phyloP scores from a whole-genome alignment of 2,329 filamentous ascomycete genomes.

The Fusarium dimerum region DNA sequence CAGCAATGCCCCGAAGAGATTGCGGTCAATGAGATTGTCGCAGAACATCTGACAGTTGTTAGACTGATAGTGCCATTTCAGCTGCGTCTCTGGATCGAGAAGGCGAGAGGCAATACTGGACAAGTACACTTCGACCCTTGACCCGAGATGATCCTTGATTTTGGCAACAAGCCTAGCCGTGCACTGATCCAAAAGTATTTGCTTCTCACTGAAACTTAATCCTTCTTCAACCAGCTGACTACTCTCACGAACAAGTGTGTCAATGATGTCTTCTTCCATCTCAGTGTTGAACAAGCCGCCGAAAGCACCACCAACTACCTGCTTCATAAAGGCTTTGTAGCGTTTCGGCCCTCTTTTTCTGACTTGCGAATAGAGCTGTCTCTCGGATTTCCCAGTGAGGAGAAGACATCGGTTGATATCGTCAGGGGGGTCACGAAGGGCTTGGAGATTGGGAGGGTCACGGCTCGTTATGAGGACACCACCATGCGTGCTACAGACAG shows the following conservation, averaged over 20 bases:
- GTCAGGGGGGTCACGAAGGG: slow-evolving; percentile 10
- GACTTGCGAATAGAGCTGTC: slow-evolving; percentile 18
- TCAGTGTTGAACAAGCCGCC: slow-evolving; percentile 25
- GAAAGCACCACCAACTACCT: slow-evolving; percentile 40
- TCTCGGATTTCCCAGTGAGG: slow-evolving; percentile 17
- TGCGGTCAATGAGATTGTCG: slow-evolving; percentile 33
- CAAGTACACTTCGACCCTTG: slow-evolving; percentile 31
- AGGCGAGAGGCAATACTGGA: slow-evolving; percentile 29
- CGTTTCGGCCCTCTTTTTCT: slow-evolving; percentile 28
- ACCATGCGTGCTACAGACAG: slow-evolving; percentile 13
- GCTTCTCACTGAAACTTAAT: slow-evolving; percentile 10
- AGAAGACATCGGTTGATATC: slow-evolving; percentile 22
- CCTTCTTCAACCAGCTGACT: slow-evolving; percentile 10
- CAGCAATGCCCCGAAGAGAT: slow-evolving; percentile 32
- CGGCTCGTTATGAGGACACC: slow-evolving; percentile 29
- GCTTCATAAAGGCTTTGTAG: slow-evolving; percentile 41
- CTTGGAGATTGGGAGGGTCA: slow-evolving; percentile 24
- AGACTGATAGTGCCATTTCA: slow-evolving; percentile 31
- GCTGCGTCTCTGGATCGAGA: slow-evolving; percentile 24
- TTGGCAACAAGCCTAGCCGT: slow-evolving; percentile 11
- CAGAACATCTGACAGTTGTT: slow-evolving; percentile 42
- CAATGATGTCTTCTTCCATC: slow-evolving; percentile 29
- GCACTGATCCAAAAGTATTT: slow-evolving; percentile 8
- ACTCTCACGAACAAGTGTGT: slow-evolving; percentile 28
- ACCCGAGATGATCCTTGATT: slow-evolving; percentile 25